Base-by-base conservation (phyloP, 1,284 basidiomycete species). In the Bondarzewia mesenterica region DNA sequence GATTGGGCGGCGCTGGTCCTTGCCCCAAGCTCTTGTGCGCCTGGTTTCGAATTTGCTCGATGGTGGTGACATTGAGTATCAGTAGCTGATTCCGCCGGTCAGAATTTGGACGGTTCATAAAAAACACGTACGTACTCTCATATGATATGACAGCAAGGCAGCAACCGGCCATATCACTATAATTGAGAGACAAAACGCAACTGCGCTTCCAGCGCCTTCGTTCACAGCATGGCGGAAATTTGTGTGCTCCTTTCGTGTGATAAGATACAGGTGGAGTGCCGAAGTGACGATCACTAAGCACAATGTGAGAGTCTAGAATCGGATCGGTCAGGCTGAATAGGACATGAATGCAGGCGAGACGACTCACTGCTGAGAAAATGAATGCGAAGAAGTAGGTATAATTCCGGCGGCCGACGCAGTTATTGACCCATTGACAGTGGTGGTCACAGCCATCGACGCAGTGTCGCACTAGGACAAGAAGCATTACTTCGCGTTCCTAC, bases 381-480 rank as follows among this genome's bases (percentile, higher is more conserved):
- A 93, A 81, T 2, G 79, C 78, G 55, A 94, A 83, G 68, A 97
- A 97, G 20, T 84, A 77, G 21, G 89, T 87, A 65, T 97, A 96
- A 63, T 95, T 96, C 44, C 92, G 82, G 44, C 88, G 79, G 3
- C 93, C 93, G 41, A 97, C 76, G 61, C 93, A 96, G 60, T 92
- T 93, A 65, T 95, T 94, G 27, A 96, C 81, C 83, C 93, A 96
- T 56, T 93, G 89, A 57, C 93, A 96, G 65, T 95, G 91, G 61
- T 94, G 91, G 61, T 94, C 85, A 58, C 81, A 85, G 20, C 84
- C 85, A 56, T 95, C 93, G 20, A 95, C 89, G 60, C 93, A 96
- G 62, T 95, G 57, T 94, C 90, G 63, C 93, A 96, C 85, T 92
- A 57, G 43, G 43, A 32, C 48, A 43, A 47, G 21, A 46, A 32